Evolutionary conservation across 139 green algal genomes (phyloP), one percentile per base, ranked within the genome.

Genomic region (Chlorella vulgaris): DNA sequence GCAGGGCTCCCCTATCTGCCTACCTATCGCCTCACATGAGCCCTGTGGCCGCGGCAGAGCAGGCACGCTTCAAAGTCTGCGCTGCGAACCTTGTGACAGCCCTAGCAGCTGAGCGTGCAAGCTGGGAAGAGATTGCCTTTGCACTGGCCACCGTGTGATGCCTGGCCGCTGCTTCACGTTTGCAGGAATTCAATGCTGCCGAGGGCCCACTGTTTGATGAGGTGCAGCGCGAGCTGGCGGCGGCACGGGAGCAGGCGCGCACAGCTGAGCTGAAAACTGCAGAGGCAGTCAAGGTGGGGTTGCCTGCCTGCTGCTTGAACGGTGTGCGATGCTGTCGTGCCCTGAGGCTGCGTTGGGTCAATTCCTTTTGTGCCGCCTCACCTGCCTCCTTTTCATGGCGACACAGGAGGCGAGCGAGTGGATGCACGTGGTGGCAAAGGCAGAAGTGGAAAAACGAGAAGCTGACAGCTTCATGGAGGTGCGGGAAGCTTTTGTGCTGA

Each of bases 381-480:
- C n/a, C n/a, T n/a, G n/a, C n/a, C n/a, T n/a, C n/a, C n/a, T n/a
- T n/a, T n/a, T n/a, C n/a, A n/a, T n/a, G n/a, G 13, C 5, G 13
- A 28, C 38, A 43, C 71, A 78, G 71, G 71, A 78, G 71, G 71
- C 71, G 1, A 22, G 71, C 18, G 50, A 47, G 71, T 78, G 71
- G 71, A 47, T 47, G 21, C 31, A 26, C 10, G 71, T 78, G 50
- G 38, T 38, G 19, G 3, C 71, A 3, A 29, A 33, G 24, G 71
- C 47, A 7, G 71, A 78, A 31, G 47, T 33, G 31, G 71, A 78
- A 47, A 78, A 65, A 47, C 15, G 18, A 33, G 71, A 67, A 31
- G 71, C 71, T 3, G 31, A 47, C 21, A 47, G 29, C 43, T 33
- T 66, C 22, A 78, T 78, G 53, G 31, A 78, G 71, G 66, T 31